Percentiles rank a stretch among this genome's conserved stretches.
phyloP scores from a whole-genome alignment of 164 flowering plant genomes.

The grape (Vitis vinifera) region ASM3070453v1 NC_081823.1:2125001-2125500 shows the following conservation, averaged over 20 bases:
- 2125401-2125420: no score
- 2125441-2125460: no score
- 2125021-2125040: constrained; percentile 37
- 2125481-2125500: no score
- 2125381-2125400: not conserved
- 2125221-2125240: constrained; percentile 46
- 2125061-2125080: constrained; percentile 48
- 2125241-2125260: constrained; percentile 56
- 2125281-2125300: constrained; percentile 46
- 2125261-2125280: constrained; percentile 44
- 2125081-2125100: constrained; percentile 39
- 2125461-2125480: no score
- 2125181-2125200: constrained; percentile 32
- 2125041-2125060: constrained; percentile 36
- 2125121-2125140: constrained; percentile 32
- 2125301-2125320: constrained; percentile 68
- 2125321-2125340: constrained; percentile 15
- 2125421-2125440: no score
- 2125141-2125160: constrained; percentile 29
- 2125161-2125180: constrained; percentile 30
- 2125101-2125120: constrained; percentile 33
- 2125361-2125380: constrained; percentile 27
- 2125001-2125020: constrained; percentile 51
- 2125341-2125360: constrained; percentile 27
- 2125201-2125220: constrained; percentile 41